These are phyloP conservation scores for Pholiota conissans DNA, from an alignment of 768 basidiomycete species.

Conservation along the genomic window DNA sequence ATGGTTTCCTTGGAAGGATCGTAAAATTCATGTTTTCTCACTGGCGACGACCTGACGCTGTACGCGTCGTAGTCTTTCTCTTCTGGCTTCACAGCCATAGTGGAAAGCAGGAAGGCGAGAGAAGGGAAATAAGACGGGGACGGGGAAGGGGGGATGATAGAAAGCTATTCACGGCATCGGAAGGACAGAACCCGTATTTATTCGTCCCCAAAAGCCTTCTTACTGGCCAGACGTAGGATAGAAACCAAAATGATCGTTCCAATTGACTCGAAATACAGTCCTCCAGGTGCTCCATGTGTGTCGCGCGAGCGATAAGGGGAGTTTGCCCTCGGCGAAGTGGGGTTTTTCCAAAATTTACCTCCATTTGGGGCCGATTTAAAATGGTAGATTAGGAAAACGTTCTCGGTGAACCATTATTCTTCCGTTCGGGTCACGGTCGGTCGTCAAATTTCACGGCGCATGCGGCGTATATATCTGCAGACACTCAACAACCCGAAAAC, in stretches of 20 bases:
- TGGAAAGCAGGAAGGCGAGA: not conserved
- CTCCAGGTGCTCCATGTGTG: constrained; percentile 4
- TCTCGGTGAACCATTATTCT: not conserved
- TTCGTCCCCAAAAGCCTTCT: not conserved
- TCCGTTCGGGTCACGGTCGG: not conserved
- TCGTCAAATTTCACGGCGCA: not conserved
- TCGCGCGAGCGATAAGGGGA: constrained; percentile 11
- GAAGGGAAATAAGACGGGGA: not conserved
- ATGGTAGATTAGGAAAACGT: not conserved
- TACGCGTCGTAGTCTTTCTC: not conserved
- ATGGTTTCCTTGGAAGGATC: constrained; percentile 47
- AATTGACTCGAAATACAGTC: not conserved
- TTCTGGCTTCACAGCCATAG: not conserved
- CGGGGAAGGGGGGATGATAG: not conserved
- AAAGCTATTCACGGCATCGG: not conserved
- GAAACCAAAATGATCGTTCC: not conserved
- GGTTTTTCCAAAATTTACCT: not conserved
- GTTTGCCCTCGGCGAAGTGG: not conserved
- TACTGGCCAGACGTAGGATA: not conserved
- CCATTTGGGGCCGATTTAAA: not conserved
- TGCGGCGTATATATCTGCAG: not conserved
- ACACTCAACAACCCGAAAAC: no score
- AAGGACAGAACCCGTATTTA: not conserved
- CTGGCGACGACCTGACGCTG: constrained; percentile 25
- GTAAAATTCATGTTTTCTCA: constrained; percentile 38